A percentile compares a stretch with the other conserved stretches of the same genome.
phyloP scores from a whole-genome alignment of 805 yeast genomes.

The Yamadazyma scolyti region DNA sequence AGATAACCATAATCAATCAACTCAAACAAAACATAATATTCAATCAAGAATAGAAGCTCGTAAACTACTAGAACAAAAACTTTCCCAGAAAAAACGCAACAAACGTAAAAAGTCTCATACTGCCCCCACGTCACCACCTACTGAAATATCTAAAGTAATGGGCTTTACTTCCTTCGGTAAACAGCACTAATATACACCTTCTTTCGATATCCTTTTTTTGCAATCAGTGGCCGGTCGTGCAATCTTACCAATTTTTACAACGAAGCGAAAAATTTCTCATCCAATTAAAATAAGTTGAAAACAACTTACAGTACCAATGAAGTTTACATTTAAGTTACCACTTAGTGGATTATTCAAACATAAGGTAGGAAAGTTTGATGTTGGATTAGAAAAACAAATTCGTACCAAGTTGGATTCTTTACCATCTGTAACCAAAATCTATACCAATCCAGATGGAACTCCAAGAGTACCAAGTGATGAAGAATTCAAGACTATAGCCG shows the following conservation, averaged over 20 bases:
- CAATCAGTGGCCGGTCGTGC: conserved; percentile 4
- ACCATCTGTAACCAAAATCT: conserved; percentile 63
- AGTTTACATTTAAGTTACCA: conserved; percentile 41
- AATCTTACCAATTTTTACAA: no score
- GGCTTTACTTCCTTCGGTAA: conserved; percentile 57
- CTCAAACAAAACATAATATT: conserved; percentile 26
- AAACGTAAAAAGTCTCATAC: conserved; percentile 18
- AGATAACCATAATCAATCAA: conserved; percentile 16
- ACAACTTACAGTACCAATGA: conserved; percentile 21
- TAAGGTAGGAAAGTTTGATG: conserved; percentile 40
- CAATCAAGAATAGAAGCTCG: conserved; percentile 39
- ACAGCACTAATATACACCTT: background rate
- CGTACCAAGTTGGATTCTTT: conserved; percentile 57
- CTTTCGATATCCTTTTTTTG: conserved; percentile 1
- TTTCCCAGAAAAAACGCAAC: conserved; percentile 22
- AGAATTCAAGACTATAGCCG: conserved; percentile 71
- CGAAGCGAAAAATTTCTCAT: conserved; percentile 7
- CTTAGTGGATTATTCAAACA: conserved; percentile 34
- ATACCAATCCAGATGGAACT: conserved; percentile 73
- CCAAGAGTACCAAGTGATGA: conserved; percentile 64
- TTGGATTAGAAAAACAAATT: conserved; percentile 56
- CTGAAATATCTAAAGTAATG: conserved; percentile 40
- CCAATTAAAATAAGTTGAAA: conserved; percentile 11
- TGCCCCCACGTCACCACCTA: no score
- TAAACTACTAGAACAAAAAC: conserved; percentile 33